phyloP scores from a whole-genome alignment of 2,329 filamentous ascomycete genomes.

The Meredithiella fracta region DNA sequence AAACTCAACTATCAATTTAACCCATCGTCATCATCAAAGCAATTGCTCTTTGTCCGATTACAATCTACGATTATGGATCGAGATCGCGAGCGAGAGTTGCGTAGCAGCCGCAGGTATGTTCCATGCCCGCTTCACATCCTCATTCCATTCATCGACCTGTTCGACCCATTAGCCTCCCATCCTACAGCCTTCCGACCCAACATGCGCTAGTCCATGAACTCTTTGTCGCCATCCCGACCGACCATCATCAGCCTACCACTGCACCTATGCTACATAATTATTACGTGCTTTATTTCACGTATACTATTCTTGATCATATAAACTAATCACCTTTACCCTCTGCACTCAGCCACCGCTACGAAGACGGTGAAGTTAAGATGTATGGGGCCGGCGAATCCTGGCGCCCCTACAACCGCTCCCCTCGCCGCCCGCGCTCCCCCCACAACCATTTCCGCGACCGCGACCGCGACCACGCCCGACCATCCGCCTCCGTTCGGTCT shows the following conservation, averaged over 20 bases:
- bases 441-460: constrained; percentile 8
- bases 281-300: too few species aligned
- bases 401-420: constrained; percentile 38
- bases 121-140: not conserved
- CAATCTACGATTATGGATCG: constrained; percentile 15
- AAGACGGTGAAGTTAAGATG: constrained; percentile 44
- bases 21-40: not conserved
- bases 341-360: constrained; percentile 28
- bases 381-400: constrained; percentile 47
- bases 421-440: constrained; percentile 20
- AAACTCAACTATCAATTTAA: not conserved
- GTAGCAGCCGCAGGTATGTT: constrained; percentile 23
- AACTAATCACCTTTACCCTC: not conserved
- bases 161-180: not conserved
- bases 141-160: not conserved
- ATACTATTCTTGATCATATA: not conserved
- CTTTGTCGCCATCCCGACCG: not conserved
- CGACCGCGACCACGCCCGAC: constrained; percentile 18
- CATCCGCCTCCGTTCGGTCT: constrained; percentile 22
- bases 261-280: too few species aligned
- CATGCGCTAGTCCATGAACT: not conserved
- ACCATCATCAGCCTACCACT: not conserved
- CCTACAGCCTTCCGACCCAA: constrained; percentile 3
- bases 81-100: constrained; percentile 21
- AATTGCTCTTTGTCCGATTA: constrained; percentile 20